Evolutionary conservation across 2,329 filamentous ascomycete species (phyloP), one percentile per base, ranked within the genome.

Genomic region (Dendryphion nanum): DNA sequence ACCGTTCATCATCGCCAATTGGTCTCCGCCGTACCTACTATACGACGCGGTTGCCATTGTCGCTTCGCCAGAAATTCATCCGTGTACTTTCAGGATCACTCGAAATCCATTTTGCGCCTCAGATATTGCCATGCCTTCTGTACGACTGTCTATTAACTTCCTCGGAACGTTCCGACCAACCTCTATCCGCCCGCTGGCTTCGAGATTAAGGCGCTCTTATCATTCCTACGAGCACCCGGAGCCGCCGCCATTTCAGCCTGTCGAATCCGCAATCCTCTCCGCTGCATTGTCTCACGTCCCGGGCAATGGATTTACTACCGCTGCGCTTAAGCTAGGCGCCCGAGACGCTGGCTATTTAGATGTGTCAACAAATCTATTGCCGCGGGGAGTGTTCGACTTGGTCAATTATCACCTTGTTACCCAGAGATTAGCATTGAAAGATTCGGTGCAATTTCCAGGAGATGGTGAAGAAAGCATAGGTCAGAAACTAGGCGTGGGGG

Each of bases 271-370:
- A 40, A 94, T 97, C 61, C 85, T 98, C 46, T 76, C 84, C 31
- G 81, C 89, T n/a, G 85, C 90, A 14, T 80, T 93, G 53, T 63
- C 70, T 19, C 86, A 95, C 63, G 82, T 97, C 7, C 89, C 89
- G 14, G 66, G 76, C 35, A 78, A 89, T 63, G 93, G 93, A 61
- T 98, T 97, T 75, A 87, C 88, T 0, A 70, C 75, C 33, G 74
- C 79, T 15, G 75, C 90, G 1, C 76, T 98, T 7, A 78, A 79
- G 30, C 77, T 86, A 16, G 93, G 91, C 44, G 88, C 88, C 44
- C 82, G 82, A 56, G 89, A 95, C 57, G 82, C 83, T 14, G 89
- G 90, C 30, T 95, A 91, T 63, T 81, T 89, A 36, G 87, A 93
- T 60, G 89, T 91, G 41, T 90, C 87, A 42, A 81, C 86, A 7